phyloP scores from a whole-genome alignment of 306 rosid genomes.

The Trifolium subterraneum region DNA sequence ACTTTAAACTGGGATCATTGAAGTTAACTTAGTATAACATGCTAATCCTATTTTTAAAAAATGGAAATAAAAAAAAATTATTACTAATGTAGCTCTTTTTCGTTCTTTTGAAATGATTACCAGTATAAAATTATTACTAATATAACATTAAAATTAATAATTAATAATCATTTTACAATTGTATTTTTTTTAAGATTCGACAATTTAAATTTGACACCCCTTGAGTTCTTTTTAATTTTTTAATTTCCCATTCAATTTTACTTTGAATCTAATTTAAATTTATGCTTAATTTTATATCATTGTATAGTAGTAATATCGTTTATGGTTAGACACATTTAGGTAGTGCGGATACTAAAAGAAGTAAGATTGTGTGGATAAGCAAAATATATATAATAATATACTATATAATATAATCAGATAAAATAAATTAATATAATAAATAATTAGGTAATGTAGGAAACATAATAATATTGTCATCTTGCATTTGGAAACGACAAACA shows the following conservation, averaged over 20 bases:
- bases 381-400: conserved; percentile 11
- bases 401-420: neutral
- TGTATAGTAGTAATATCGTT: neutral
- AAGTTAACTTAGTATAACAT: neutral
- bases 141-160: no score
- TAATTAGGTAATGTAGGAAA: conserved; percentile 33
- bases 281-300: conserved; percentile 1
- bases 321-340: conserved; percentile 37
- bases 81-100: no score
- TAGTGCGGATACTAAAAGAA: conserved; percentile 28
- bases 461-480: conserved; percentile 43
- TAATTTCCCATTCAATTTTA: neutral
- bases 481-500: conserved; percentile 43
- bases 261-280: conserved; percentile 15
- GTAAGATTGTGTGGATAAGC: conserved; percentile 40
- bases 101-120: no score
- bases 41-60: no score
- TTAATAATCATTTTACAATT: no score
- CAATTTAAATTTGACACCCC: no score
- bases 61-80: no score
- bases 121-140: no score
- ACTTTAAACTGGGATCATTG: neutral
- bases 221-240: no score
- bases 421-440: conserved; percentile 29
- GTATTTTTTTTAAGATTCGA: no score